These are phyloP conservation scores for Diutina sp. DNA, from an alignment of 1,139 yeast genomes.

Conservation along the genomic window DNA sequence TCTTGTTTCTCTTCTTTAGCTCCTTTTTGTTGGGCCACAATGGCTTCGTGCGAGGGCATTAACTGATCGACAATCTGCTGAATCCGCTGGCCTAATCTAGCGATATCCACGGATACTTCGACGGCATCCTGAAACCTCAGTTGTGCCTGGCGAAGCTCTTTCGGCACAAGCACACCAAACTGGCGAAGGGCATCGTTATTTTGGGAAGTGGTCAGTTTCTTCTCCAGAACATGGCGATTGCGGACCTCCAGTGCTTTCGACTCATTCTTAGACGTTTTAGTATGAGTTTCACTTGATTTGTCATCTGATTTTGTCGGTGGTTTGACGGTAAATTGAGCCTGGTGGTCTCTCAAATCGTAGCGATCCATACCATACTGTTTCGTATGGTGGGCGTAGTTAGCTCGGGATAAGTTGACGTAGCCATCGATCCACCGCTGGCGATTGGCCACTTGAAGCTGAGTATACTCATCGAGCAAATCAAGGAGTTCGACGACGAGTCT, in stretches of 20 bases:
- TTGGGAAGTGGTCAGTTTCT: neutral
- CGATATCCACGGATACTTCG: neutral
- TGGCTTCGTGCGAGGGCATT: neutral
- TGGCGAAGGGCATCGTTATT: slow-evolving; percentile 29
- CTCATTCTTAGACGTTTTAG: neutral
- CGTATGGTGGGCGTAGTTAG: neutral
- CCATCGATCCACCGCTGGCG: neutral
- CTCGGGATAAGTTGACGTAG: neutral
- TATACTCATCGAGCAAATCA: neutral
- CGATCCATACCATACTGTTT: neutral
- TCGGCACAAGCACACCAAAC: slow-evolving; percentile 39
- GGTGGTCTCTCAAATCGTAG: neutral
- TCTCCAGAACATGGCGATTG: neutral
- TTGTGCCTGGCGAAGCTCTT: slow-evolving; percentile 28
- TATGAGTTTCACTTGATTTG: neutral
- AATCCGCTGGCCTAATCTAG: neutral
- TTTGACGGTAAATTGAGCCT: neutral
- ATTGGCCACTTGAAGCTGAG: neutral
- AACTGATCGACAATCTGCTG: neutral
- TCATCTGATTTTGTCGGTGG: neutral
- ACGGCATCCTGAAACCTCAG: slow-evolving; percentile 16
- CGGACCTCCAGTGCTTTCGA: too few relatives aligned
- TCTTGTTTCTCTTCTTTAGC: too few relatives aligned
- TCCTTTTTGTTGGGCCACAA: too few relatives aligned
- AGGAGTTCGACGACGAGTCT: neutral